Evolutionary conservation across 176 grass and related monocot genomes (phyloP).

Genomic region (Phoenix dactylifera): DNA sequence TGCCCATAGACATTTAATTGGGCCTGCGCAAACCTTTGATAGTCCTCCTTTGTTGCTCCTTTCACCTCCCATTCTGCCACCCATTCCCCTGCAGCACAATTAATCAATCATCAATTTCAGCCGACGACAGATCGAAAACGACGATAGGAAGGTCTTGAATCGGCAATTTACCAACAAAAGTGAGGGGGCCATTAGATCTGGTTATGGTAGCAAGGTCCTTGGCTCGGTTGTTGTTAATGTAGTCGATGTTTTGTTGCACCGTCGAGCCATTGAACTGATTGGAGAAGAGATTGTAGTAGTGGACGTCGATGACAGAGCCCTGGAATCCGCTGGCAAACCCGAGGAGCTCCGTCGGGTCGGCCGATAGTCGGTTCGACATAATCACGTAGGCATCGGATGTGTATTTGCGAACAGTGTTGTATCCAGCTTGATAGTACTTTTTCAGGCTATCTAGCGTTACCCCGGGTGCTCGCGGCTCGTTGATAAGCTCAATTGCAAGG

Average conservation of each 20-base stretch:
- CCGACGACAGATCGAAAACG: too few relatives aligned
- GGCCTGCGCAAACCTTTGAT: constrained; percentile 21
- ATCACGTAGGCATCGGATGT: constrained; percentile 48
- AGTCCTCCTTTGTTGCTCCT: constrained; percentile 5
- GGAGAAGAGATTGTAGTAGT: constrained; percentile 48
- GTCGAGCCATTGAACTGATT: constrained; percentile 19
- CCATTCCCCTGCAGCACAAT: constrained; percentile 31
- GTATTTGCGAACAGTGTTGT: constrained; percentile 47
- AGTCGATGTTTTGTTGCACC: constrained; percentile 53
- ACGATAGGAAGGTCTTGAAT: too few relatives aligned
- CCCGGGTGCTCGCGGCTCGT: constrained; percentile 40
- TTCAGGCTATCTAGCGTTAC: constrained; percentile 28
- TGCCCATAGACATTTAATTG: constrained; percentile 38
- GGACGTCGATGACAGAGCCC: constrained; percentile 37
- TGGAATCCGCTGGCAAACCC: constrained; percentile 21
- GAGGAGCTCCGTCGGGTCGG: constrained; percentile 28
- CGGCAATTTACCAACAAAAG: constrained; percentile 35
- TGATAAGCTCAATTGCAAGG: constrained; percentile 56
- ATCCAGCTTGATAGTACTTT: constrained; percentile 57
- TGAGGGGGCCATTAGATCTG: constrained; percentile 30
- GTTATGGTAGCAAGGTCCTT: constrained; percentile 15
- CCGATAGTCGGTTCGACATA: constrained; percentile 48
- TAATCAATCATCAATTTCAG: too few relatives aligned
- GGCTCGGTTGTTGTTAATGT: constrained; percentile 14
- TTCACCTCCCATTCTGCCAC: constrained; percentile 9